Conservation (phyloP, 768 basidiomycete genomes). For the Suillus spraguei region DNA sequence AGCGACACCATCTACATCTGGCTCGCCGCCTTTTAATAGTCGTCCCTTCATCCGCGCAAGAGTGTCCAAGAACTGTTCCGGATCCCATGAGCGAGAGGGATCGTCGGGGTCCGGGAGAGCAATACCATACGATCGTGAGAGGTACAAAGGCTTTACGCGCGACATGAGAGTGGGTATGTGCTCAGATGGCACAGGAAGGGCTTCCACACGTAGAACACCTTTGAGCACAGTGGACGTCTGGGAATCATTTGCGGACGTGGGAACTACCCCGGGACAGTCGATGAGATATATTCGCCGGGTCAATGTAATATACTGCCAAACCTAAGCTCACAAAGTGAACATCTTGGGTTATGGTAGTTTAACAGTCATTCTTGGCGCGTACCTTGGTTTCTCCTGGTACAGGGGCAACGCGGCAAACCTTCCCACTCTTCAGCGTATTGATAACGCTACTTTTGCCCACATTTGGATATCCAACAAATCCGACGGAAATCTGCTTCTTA, state of each 20-base stretch:
- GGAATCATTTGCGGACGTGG: slow-evolving; percentile 87
- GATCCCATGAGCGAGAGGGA: slow-evolving; percentile 56
- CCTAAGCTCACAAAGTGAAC: slow-evolving; percentile 35
- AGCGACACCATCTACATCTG: slow-evolving; percentile 88
- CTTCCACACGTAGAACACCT: slow-evolving; percentile 95
- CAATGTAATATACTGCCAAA: slow-evolving; percentile 99
- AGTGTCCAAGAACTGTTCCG: slow-evolving; percentile 80
- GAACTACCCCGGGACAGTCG: slow-evolving; percentile 98
- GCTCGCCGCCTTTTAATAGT: slow-evolving; percentile 91
- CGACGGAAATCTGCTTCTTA: slow-evolving; percentile 99
- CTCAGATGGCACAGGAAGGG: slow-evolving; percentile 88
- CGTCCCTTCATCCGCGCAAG: slow-evolving; percentile 92
- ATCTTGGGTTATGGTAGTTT: neutral
- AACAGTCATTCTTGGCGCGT: slow-evolving; percentile 6
- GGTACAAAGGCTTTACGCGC: slow-evolving; percentile 91
- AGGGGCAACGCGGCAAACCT: slow-evolving; percentile 96
- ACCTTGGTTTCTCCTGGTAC: slow-evolving; percentile 97
- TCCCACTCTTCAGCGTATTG: slow-evolving; percentile 97
- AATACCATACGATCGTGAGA: slow-evolving; percentile 82
- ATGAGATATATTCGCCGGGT: slow-evolving; percentile 97
- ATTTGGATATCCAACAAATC: slow-evolving; percentile 97
- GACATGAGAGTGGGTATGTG: slow-evolving; percentile 87
- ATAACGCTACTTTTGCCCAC: slow-evolving; percentile 98
- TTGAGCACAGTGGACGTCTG: slow-evolving; percentile 93
- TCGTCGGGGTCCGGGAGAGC: slow-evolving; percentile 62